Base-by-base conservation (phyloP, 2,329 filamentous ascomycete genomes). In the Didymella pomorum region DNA sequence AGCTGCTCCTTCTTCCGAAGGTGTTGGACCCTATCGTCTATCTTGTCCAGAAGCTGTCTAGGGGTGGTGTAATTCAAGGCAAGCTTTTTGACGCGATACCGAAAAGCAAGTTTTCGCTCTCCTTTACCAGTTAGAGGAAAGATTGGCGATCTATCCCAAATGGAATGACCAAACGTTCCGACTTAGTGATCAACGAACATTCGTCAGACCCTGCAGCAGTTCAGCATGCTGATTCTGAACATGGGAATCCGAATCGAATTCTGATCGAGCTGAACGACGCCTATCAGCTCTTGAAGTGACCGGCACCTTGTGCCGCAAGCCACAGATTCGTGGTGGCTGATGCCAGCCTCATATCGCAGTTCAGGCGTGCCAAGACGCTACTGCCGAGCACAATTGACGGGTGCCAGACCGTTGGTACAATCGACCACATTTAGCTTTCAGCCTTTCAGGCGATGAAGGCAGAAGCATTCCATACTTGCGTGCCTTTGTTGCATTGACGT, bases 41-140 rank as follows among this genome's bases (percentile, higher is more conserved):
- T 44, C 1, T 52, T 48, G 7, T 23, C 49, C 20, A 41, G 29
- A 41, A 58, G 12, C 31, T 46, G 39, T 44, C 31, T 48, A 53
- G 39, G 21, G 14, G 8, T 18, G 42, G 20, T 52, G 39, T 35
- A 45, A 41, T 29, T 37, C 37, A 25, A 25, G 16, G 31, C 46
- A 42, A 14, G 28, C 45, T n/a, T 42, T 28, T 4, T 21, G 14
- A 18, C 33, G 39, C 41, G 23, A 37, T 39, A 16, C 21, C 29
- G 4, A 26, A 28, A 26, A 31, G 29, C n/a, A 35, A 21, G 16
- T 37, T 44, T 18, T 49, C 23, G 18, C 28, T n/a, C 23, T 31
- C 39, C 29, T 9, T 50, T 42, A 20, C 37, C 18, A 23, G 10
- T 37, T 35, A 26, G 28, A 45, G 49, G 35, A 21, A 39, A 42